Evolutionary conservation across 2,329 filamentous ascomycete genomes (phyloP), one percentile per base, ranked within the genome.

Genomic region (Diaporthe sp.): DNA sequence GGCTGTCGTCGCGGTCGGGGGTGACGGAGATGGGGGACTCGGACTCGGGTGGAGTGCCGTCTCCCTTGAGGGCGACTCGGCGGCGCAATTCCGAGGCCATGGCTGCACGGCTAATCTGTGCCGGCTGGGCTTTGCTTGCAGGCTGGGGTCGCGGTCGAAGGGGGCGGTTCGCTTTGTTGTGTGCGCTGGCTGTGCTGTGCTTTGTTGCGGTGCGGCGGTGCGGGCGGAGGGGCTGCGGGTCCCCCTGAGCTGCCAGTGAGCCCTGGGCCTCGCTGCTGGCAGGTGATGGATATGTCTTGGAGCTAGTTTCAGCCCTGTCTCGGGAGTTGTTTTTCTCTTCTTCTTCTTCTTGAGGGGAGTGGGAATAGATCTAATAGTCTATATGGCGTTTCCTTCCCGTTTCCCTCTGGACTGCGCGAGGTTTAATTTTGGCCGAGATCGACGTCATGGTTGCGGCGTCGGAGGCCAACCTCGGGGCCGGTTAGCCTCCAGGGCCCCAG

Each of bases 1-100:
- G 81, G 77, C 81, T 84, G 68, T 82, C 81, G 33, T 84, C 83
- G 75, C 80, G 81, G 12, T 80, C 77, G 4, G 82, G 69, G 25
- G 72, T 64, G 42, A 72, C 80, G 13, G 74, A 58, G 28, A 47
- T 61, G 30, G 80, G 76, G 22, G 81, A 77, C 45, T 83, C 82
- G 22, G 81, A 77, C 45, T 83, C 82, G 55, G 81, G 80, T 25
- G 78, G 74, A 10, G 78, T 75, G 42, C 81, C 78, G 60, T 81
- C 78, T 54, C 61, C 68, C 30, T 33, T 72, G 42, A 77, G 76
- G 69, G 75, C 79, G 72, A 79, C 74, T 15, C 78, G 58, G 25
- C 74, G 42, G 28, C 77, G 76, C 64, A 76, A 70, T 70, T 75
- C 73, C 35, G 75, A 74, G 22, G 75, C 75, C 75, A 76, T 76